Percentiles rank a stretch among this genome's conserved stretches.
phyloP scores from a whole-genome alignment of 2,329 filamentous ascomycete genomes.

The Aspergillus tamarii region DNA sequence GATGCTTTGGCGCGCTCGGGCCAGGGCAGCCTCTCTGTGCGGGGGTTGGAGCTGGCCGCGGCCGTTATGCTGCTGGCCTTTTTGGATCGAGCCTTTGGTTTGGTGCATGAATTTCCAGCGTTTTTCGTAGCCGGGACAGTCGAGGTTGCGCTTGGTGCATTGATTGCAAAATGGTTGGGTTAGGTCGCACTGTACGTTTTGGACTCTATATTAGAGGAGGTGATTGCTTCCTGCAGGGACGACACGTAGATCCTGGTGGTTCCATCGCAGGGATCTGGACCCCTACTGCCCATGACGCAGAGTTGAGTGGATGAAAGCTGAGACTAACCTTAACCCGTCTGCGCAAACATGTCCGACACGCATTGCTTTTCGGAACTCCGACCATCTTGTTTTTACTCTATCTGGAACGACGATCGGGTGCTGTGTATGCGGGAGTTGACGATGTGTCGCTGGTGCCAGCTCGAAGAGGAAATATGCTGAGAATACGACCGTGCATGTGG shows the following conservation, averaged over 20 bases:
- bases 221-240: neutral
- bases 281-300: neutral
- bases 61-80: neutral
- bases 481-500: neutral
- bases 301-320: neutral
- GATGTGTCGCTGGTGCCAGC: neutral
- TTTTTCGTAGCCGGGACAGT: conserved; percentile 19
- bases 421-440: neutral
- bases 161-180: conserved; percentile 8
- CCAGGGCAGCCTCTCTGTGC: neutral
- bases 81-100: conserved; percentile 2
- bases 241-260: neutral
- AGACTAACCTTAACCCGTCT: neutral
- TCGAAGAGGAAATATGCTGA: conserved; percentile 2
- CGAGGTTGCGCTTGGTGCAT: conserved; percentile 12
- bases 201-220: neutral
- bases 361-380: neutral
- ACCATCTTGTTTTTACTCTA: neutral
- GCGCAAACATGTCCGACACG: neutral
- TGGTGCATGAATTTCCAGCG: conserved; percentile 14
- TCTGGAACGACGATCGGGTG: too few relatives aligned
- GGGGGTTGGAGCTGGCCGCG: neutral
- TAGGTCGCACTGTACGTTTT: neutral
- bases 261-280: too few relatives aligned
- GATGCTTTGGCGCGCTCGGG: neutral